Evolutionary conservation across 495 filamentous ascomycete genomes (phyloP).

Genomic region (Aspergillus coremiiformis): DNA sequence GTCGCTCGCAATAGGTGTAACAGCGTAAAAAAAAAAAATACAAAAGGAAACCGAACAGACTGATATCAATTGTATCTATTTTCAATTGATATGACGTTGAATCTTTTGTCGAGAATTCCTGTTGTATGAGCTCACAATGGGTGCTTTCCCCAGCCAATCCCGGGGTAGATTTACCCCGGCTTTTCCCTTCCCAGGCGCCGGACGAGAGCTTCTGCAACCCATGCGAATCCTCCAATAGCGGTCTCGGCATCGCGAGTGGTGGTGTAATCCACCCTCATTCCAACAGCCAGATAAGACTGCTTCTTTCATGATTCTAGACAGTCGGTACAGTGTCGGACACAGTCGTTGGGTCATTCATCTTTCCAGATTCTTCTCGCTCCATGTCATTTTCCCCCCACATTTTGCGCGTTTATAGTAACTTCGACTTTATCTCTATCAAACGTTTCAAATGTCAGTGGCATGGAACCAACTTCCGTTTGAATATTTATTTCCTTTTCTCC

Average conservation of each 20-base stretch:
- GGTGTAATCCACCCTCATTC: slow-evolving; percentile 16
- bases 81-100: not conserved
- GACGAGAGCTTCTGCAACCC: not conserved
- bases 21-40: not conserved
- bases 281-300: not conserved
- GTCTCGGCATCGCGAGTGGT: slow-evolving; percentile 19
- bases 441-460: slow-evolving; percentile 1
- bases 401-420: not conserved
- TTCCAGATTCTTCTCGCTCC: not conserved
- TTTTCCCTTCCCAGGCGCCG: not conserved
- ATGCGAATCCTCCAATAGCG: slow-evolving; percentile 14
- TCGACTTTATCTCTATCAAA: not conserved
- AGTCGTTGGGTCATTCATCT: not conserved
- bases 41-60: not conserved
- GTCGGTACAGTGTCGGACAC: not conserved
- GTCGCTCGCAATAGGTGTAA: not conserved
- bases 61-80: not conserved
- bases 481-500: no score
- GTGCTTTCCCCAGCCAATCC: not conserved
- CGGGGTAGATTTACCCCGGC: slow-evolving; percentile 5
- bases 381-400: not conserved
- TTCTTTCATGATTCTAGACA: not conserved
- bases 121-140: not conserved
- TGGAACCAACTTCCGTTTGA: not conserved
- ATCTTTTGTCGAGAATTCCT: not conserved